Conservation (phyloP, 176 grass and related monocot species). For the Juncus inflexus region DNA sequence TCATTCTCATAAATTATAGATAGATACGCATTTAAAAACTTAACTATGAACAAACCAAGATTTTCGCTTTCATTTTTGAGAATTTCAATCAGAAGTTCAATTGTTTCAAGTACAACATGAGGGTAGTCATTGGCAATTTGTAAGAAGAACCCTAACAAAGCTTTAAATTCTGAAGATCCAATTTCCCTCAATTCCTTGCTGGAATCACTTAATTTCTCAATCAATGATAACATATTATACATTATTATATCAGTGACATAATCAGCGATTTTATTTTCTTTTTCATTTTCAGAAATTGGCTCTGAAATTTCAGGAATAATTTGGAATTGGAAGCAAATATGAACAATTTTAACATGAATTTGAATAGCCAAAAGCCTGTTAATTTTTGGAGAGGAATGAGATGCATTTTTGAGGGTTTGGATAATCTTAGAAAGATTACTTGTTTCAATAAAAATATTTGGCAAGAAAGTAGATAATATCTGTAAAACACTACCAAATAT, state of each 20-base stretch:
- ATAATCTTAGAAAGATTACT: constrained; percentile 46
- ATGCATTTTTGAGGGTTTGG: constrained; percentile 31
- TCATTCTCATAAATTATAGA: constrained; percentile 37
- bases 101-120: constrained; percentile 51
- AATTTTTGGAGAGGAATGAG: constrained; percentile 41
- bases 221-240: constrained; percentile 39
- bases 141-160: constrained; percentile 41
- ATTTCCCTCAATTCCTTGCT: constrained; percentile 17
- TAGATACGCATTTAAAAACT: constrained; percentile 57
- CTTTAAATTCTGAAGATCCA: constrained; percentile 34
- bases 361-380: constrained; percentile 43
- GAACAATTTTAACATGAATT: constrained; percentile 55
- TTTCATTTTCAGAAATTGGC: constrained; percentile 20
- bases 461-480: constrained; percentile 34
- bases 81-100: constrained; percentile 43
- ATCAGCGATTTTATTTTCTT: constrained; percentile 34
- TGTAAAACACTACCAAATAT: constrained; percentile 33
- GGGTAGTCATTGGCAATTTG: constrained; percentile 56
- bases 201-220: constrained; percentile 32
- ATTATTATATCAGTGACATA: constrained; percentile 36
- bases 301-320: constrained; percentile 9
- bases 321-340: constrained; percentile 19
- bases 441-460: constrained; percentile 27
- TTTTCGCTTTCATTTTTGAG: constrained; percentile 28
- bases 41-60: constrained; percentile 35